These are phyloP conservation scores for Phytophthora fragariae DNA, from an alignment of 352 stramenopile genomes.

Conservation along the genomic window DNA sequence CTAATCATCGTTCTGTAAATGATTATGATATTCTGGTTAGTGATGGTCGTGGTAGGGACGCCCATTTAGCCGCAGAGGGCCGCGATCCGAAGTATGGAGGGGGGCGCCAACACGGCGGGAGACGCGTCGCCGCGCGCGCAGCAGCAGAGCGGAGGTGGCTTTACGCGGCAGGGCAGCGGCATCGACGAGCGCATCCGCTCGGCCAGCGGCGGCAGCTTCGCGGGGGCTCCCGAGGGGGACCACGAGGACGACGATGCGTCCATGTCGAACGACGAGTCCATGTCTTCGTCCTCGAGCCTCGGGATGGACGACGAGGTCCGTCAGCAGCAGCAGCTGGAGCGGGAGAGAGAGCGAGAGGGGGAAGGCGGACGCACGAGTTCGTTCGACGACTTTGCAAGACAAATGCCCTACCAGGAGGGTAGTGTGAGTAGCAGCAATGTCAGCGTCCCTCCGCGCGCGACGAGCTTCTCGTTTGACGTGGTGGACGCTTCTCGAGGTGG, in stretches of 20 bases:
- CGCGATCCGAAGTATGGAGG: conserved; percentile 7
- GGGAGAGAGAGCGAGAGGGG: conserved; percentile 6
- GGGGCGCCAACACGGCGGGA: conserved; percentile 12
- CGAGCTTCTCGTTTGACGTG: conserved; percentile 39
- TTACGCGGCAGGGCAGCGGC: conserved; percentile 12
- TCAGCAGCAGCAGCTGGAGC: conserved; percentile 10
- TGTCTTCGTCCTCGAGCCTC: conserved; percentile 58
- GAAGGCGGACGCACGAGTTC: conserved; percentile 22
- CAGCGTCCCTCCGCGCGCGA: conserved; percentile 5
- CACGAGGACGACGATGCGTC: conserved; percentile 45
- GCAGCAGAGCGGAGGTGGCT: conserved; percentile 12
- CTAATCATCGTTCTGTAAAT: background rate
- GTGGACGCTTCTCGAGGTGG: conserved; percentile 19
- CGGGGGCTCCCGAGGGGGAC: conserved; percentile 9
- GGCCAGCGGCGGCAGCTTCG: conserved; percentile 28
- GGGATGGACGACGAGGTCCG: conserved; percentile 37
- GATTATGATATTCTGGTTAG: background rate
- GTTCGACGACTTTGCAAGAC: conserved; percentile 42
- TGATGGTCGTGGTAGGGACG: background rate
- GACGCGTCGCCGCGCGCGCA: conserved; percentile 16
- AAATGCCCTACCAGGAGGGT: conserved; percentile 32
- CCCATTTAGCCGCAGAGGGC: background rate
- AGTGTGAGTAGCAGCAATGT: conserved; percentile 2
- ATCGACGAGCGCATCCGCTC: conserved; percentile 43
- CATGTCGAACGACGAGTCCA: conserved; percentile 74